Percentiles rank a stretch among this genome's conserved stretches.
Evolutionary conservation across 306 rosid species (phyloP).

Genomic region (Cucurbita maxima): DNA sequence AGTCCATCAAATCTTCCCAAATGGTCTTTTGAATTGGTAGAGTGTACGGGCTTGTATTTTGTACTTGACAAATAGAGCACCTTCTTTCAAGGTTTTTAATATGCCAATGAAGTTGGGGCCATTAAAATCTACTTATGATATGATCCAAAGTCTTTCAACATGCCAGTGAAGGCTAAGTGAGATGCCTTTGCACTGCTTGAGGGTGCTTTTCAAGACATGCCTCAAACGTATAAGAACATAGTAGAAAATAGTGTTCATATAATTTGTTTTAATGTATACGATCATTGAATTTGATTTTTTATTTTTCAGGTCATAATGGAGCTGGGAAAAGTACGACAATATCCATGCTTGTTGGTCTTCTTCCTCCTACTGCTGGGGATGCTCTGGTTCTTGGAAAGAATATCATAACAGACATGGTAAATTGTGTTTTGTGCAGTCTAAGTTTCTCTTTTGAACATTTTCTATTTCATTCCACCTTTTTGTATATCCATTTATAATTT

Average conservation of each 20-base stretch:
- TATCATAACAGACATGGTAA: conserved; percentile 65
- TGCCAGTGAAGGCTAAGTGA: too few relatives aligned
- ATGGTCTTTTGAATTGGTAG: too few relatives aligned
- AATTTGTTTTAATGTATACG: not conserved
- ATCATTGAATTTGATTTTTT: conserved; percentile 1
- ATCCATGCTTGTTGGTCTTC: conserved; percentile 93
- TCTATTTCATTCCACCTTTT: not conserved
- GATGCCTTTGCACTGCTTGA: too few relatives aligned
- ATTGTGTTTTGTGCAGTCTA: not conserved
- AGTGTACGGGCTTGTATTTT: too few relatives aligned
- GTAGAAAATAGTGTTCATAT: not conserved
- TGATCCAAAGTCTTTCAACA: too few relatives aligned
- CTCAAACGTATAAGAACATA: not conserved
- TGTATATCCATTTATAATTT: not conserved
- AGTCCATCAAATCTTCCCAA: too few relatives aligned
- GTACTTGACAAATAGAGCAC: too few relatives aligned
- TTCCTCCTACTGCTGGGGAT: conserved; percentile 88
- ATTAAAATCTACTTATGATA: too few relatives aligned
- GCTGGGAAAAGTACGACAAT: conserved; percentile 98
- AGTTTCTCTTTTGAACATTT: not conserved
- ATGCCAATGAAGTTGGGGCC: too few relatives aligned
- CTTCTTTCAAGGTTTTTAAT: too few relatives aligned
- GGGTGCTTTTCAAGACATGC: not conserved
- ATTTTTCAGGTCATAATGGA: conserved; percentile 76
- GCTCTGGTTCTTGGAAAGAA: conserved; percentile 83